Evolutionary conservation across 2,329 filamentous ascomycete species (phyloP), one percentile per base, ranked within the genome.

Genomic region (Botrytis pseudocinerea): DNA sequence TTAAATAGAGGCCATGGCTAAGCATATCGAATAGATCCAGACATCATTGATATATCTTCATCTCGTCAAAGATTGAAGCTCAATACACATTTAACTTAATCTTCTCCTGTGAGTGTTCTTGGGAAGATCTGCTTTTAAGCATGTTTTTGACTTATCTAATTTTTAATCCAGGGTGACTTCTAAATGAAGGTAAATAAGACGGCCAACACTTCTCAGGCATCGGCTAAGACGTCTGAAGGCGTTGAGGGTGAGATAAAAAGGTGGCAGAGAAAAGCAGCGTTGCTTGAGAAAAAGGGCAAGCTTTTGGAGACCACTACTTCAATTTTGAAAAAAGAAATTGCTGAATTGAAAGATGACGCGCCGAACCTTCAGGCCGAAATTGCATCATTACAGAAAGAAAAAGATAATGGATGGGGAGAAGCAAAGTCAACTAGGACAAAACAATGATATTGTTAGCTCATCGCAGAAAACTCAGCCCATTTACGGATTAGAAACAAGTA

Each of bases 241-340:
- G 28, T 16, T 16, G 8, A 28, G n/a, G 25, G 14, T 14, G n/a
- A 57, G 14, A 57, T 18, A 28, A 28, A 57, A 57, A 57, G 16
- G 12, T 9, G 9, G 51, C 1, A 4, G n/a, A 4, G 14, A 7
- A 57, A 0, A 7, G n/a, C n/a, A 57, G n/a, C 1, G 14, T 2
- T 0, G 14, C 51, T 57, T 18, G 16, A 57, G n/a, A 2, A 2
- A 8, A 9, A 9, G 5, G 8, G 18, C 0, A 18, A 54, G 12
- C 2, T 7, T 54, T 25, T 42, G 60, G 38, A 40, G 14, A 22
- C 5, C 7, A 40, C 9, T 6, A 51, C 4, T n/a, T n/a, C 25
- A n/a, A 5, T 4, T n/a, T 5, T 10, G 2, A n/a, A 40, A n/a
- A n/a, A 62, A 22, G 14, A 62, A 18, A 18, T 42, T n/a, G 25